A percentile compares a stretch with the other conserved stretches of the same genome.
phyloP scores from a whole-genome alignment of 192 early-diverging fungal species.

The Blastocladiella britannica region DNA sequence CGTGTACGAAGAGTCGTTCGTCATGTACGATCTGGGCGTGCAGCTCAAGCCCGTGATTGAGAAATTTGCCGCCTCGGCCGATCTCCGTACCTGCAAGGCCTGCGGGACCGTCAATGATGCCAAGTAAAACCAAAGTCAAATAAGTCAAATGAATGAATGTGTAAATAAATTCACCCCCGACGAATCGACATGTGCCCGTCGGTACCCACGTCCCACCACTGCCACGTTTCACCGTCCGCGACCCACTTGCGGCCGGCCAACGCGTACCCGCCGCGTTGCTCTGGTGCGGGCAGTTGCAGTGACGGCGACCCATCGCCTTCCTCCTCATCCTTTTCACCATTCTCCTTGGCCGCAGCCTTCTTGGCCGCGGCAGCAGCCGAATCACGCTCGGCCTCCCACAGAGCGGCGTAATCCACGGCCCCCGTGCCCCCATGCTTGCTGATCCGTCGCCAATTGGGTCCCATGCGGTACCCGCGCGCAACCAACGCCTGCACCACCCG shows the following conservation, averaged over 20 bases:
- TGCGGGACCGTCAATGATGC: slow-evolving; percentile 43
- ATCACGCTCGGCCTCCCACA: too few species aligned
- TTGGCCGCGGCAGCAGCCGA: too few species aligned
- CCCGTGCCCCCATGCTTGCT: too few species aligned
- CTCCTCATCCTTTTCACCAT: too few species aligned
- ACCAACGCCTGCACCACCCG: slow-evolving; percentile 39
- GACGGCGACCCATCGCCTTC: too few species aligned
- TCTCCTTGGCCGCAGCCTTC: too few species aligned
- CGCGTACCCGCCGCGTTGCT: too few species aligned
- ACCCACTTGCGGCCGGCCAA: slow-evolving; percentile 12
- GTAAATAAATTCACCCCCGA: too few species aligned
- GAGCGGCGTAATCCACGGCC: too few species aligned
- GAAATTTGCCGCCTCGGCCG: slow-evolving; percentile 37
- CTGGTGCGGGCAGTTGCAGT: too few species aligned
- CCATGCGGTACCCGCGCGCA: not conserved
- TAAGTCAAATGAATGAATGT: too few species aligned
- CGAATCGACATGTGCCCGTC: too few species aligned
- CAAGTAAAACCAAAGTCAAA: slow-evolving; percentile 11
- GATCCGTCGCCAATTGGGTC: not conserved
- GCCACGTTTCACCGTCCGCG: slow-evolving; percentile 8
- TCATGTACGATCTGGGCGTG: slow-evolving; percentile 68
- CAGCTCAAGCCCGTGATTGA: slow-evolving; percentile 88
- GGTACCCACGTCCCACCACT: slow-evolving; percentile 3
- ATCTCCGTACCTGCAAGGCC: slow-evolving; percentile 53
- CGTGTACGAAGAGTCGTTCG: slow-evolving; percentile 75